Base-by-base conservation (phyloP, 345 rosid species). In the Balakata baccata region DNA sequence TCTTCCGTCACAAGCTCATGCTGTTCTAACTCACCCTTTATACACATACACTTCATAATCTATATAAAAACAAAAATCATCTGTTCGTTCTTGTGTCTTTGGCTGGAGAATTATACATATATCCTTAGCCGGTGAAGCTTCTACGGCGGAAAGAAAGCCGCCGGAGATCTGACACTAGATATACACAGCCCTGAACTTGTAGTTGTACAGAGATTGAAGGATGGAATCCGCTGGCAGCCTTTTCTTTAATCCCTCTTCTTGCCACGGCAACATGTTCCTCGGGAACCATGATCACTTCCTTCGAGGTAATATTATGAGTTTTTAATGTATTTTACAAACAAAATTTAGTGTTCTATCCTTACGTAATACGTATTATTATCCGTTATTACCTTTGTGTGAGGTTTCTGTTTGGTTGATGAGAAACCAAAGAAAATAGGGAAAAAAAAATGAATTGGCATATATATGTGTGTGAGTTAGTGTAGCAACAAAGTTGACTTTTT, bases 1-100 rank as follows among this genome's bases (percentile, higher is more conserved):
- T 94, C 87, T 94, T 94, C 69, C 98, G 98, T 73, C 98, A 94
- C 82, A 94, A 94, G 98, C 85, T 86, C 71, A 89, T 89, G 87
- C 85, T 90, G 75, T 91, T 94, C 81, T 92, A 87, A 81, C 64
- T 59, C 16, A 38, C 11, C 37, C 1, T 52, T 22, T n/a, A 22
- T 46, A 50, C 22, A 18, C 13, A 62, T 38, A 58, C 46, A 41
- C 39, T 60, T 60, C 64, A 10, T 52, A 53, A 53, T 16, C 20
- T 4, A 53, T 60, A 29, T 29, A 29, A 29, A 29, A 29, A 29
- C 34, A 29, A 29, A 29, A 29, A 29, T 29, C 34, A 29, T 29
- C 34, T 29, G 34, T 29, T 29, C 34, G 34, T 29, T 29, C 34
- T 29, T 29, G 34, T 29, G 34, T 2, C 34, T 29, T 2, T 29